Base-by-base conservation (phyloP, 164 flowering plant genomes). In the Sextonia rubra region DNA sequence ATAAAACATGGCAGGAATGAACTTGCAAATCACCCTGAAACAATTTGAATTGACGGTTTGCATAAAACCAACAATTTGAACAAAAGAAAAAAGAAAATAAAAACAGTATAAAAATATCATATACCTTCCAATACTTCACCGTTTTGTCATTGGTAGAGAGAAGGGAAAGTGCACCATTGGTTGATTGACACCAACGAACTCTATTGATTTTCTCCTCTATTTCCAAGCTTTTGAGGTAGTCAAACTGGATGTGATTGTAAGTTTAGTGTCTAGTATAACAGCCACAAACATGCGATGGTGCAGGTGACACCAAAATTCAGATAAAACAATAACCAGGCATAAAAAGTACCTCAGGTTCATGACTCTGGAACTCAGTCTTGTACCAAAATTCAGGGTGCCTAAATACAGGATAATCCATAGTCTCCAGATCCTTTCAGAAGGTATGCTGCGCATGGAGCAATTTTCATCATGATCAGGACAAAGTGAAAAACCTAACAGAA, bases 191-290 rank as follows among this genome's bases (percentile, higher is more conserved):
- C 97, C 97, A 91, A 83, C 91, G 87, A 76, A 91, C 87, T 82
- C 89, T 91, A 76, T 91, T 91, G 76, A 91, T 90, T 78, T 91
- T 91, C 84, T 91, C 97, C 78, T 91, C 97, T 82, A 91, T 91
- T 78, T 91, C 97, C 91, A 91, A 89, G 55, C 97, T 91, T 86
- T 91, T 91, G 62, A 91, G 91, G 76, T 92, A 92, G 80, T 92
- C 97, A 84, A 92, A 92, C 97, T 92, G 85, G 49, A 68, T 27
- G 55, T 49, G 55, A 71, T 68, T 23, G 69, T 44, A 69, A 60
- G 73, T 22, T 61, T 48, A 72, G 56, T n/a, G 18, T 63, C 17
- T 58, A 26, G 47, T 5, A 47, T 9, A 48, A 66, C 47, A 3
- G 26, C 20, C 69, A 32, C 27, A 8, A 20, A 14, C 15, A 20